These are phyloP conservation scores for Pyrenophora tritici-repentis DNA, from an alignment of 2,329 filamentous ascomycete species.

Conservation along the genomic window DNA sequence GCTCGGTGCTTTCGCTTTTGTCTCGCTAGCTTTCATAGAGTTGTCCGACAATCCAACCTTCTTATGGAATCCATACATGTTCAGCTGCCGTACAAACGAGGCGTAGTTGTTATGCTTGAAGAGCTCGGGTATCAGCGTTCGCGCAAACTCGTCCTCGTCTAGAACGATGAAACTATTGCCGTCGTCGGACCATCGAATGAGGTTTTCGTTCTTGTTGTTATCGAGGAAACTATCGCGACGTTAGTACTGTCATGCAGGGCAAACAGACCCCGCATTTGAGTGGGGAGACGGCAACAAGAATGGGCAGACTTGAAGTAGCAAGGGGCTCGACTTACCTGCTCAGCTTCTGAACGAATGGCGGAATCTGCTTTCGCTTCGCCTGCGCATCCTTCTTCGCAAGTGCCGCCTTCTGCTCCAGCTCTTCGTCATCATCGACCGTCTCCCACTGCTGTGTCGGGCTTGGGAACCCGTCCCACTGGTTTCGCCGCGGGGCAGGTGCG, in stretches of 20 bases:
- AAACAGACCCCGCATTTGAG: background rate
- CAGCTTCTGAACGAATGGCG: constrained; percentile 95
- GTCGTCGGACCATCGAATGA: constrained; percentile 96
- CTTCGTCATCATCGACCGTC: constrained; percentile 70
- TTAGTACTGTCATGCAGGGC: constrained; percentile 12
- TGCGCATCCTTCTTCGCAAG: constrained; percentile 86
- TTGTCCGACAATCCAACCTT: constrained; percentile 82
- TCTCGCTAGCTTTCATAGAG: constrained; percentile 95
- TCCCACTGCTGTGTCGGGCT: constrained; percentile 54
- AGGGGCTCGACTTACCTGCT: constrained; percentile 75
- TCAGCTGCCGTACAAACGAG: constrained; percentile 73
- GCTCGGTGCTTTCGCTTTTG: constrained; percentile 96
- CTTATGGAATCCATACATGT: constrained; percentile 63
- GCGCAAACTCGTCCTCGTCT: constrained; percentile 88
- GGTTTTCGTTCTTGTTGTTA: constrained; percentile 86
- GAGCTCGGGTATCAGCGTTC: constrained; percentile 72
- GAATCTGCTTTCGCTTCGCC: constrained; percentile 91
- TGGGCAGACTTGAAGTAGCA: background rate
- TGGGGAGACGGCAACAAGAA: background rate
- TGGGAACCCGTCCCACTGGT: constrained; percentile 49
- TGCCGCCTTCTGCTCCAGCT: constrained; percentile 78
- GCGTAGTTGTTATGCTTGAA: constrained; percentile 83
- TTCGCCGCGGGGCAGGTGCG: constrained; percentile 42
- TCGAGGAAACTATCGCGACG: constrained; percentile 78
- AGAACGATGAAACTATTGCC: constrained; percentile 96